A percentile compares a stretch with the other conserved stretches of the same genome.
These are phyloP conservation scores for Tricholomella constricta DNA, from an alignment of 768 basidiomycete species.

Conservation along the genomic window DNA sequence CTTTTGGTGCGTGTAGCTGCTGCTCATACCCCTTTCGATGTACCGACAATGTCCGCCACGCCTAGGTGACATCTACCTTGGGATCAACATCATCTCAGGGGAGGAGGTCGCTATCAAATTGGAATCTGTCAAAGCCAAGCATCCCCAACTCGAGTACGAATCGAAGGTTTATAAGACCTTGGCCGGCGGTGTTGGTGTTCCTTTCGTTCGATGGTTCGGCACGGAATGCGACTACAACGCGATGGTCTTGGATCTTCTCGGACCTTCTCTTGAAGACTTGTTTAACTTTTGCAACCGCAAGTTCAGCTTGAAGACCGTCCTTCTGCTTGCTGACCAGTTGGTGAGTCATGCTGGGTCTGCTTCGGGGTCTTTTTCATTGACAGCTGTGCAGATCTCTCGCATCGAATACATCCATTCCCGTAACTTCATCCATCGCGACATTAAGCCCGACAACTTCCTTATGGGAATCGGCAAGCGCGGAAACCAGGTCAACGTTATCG, in stretches of 20 bases:
- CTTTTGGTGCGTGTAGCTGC: slow-evolving; percentile 72
- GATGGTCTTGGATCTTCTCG: slow-evolving; percentile 97
- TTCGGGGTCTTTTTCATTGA: slow-evolving; percentile 18
- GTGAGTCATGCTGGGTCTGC: slow-evolving; percentile 47
- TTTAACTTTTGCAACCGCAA: slow-evolving; percentile 98
- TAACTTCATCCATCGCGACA: slow-evolving; percentile 97
- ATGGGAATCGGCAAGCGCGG: slow-evolving; percentile 99
- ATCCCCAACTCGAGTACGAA: slow-evolving; percentile 99
- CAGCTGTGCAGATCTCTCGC: slow-evolving; percentile 77
- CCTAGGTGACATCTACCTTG: slow-evolving; percentile 96
- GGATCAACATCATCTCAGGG: slow-evolving; percentile 99
- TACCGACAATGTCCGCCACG: slow-evolving; percentile 2
- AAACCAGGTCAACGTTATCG: slow-evolving; percentile 99
- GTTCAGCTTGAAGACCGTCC: slow-evolving; percentile 95
- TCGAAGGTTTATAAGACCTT: slow-evolving; percentile 96
- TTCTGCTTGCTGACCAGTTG: slow-evolving; percentile 94
- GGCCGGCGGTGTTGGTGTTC: slow-evolving; percentile 97
- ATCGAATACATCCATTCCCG: slow-evolving; percentile 99
- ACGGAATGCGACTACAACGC: slow-evolving; percentile 99
- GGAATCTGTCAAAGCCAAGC: slow-evolving; percentile 99
- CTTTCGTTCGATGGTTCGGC: slow-evolving; percentile 95
- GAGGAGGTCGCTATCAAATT: slow-evolving; percentile 99
- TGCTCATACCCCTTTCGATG: slow-evolving; percentile 8
- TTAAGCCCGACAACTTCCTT: slow-evolving; percentile 99
- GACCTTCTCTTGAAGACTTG: slow-evolving; percentile 87